Evolutionary conservation across 2,329 filamentous ascomycete species (phyloP), one percentile per base, ranked within the genome.

Genomic region (Metarhizium humberi): DNA sequence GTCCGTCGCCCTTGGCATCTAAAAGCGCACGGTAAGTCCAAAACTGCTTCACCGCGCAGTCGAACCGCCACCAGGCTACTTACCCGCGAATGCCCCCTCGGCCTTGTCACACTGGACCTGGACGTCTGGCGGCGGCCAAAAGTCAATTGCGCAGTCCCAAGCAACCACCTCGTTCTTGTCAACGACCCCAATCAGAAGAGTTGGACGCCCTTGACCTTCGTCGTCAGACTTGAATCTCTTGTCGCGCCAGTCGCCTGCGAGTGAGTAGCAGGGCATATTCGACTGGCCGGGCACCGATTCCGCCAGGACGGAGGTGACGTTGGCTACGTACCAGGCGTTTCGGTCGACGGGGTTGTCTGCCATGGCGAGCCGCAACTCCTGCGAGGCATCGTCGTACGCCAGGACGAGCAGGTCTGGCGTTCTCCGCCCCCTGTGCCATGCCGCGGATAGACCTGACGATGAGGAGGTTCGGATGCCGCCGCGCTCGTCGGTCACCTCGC

Each of bases 71-170:
- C 20, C 20, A 25, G 20, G 20, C 3, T 14, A 56, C 54, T 13
- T 56, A 62, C 62, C 58, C 20, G 53, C 34, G 32, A 61, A 59
- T 5, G 51, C 53, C 1, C 52, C 53, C 10, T 56, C 58, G 13
- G 54, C 34, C 52, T 55, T 49, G 6, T 54, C 47, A 46, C 62
- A 65, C 32, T 53, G 54, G 4, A 56, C 32, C 8, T 59, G 56
- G 10, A 53, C 46, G 18, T 51, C 55, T 1, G 55, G 52, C 18
- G 58, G 58, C 14, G 55, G 51, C 50, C 54, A 60, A 32, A 54
- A 54, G 50, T 60, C 58, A 2, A 60, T 14, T 1, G 56, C 52
- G 50, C 63, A 64, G 29, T 63, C 57, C 59, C 59, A 64, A 0
- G 60, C 55, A 11, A 52, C 34, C 10, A 62, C 36, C 5, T 57